Conservation (phyloP, 495 filamentous ascomycete species). For the Neurospora discreta region DNA sequence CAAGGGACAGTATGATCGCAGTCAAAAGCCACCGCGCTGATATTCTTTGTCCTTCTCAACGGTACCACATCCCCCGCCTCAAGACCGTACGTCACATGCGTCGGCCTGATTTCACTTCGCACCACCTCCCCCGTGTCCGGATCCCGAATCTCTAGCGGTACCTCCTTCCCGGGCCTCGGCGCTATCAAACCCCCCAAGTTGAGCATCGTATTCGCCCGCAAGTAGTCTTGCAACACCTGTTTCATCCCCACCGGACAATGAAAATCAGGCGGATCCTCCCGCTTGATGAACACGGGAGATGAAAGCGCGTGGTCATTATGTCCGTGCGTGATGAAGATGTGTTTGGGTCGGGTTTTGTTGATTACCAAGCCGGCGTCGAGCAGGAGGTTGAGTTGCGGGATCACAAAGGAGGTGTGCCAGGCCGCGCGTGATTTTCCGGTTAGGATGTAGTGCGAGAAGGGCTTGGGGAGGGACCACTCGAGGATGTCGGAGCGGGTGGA, state of each 20-base stretch:
- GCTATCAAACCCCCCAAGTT: slow-evolving; percentile 18
- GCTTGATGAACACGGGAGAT: slow-evolving; percentile 20
- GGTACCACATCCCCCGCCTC: slow-evolving; percentile 10
- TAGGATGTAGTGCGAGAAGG: slow-evolving; percentile 21
- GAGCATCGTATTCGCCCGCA: slow-evolving; percentile 17
- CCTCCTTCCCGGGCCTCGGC: neutral
- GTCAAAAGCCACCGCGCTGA: slow-evolving; percentile 19
- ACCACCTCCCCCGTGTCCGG: neutral
- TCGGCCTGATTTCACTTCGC: slow-evolving; percentile 1
- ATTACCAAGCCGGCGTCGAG: slow-evolving; percentile 27
- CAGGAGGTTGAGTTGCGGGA: slow-evolving; percentile 28
- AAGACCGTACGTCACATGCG: slow-evolving; percentile 19
- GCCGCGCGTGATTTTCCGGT: slow-evolving; percentile 28
- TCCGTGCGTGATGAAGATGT: slow-evolving; percentile 33
- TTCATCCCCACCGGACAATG: slow-evolving; percentile 24
- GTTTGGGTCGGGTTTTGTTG: slow-evolving; percentile 26
- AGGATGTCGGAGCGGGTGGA: slow-evolving; percentile 24
- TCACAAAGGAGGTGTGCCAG: slow-evolving; percentile 33
- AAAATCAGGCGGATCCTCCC: slow-evolving; percentile 23
- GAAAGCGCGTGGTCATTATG: slow-evolving; percentile 28
- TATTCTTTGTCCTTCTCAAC: slow-evolving; percentile 12
- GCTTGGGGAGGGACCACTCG: slow-evolving; percentile 28
- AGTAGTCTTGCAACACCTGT: slow-evolving; percentile 14
- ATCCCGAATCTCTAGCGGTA: neutral
- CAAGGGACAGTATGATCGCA: slow-evolving; percentile 30